These are phyloP conservation scores for Aureobasidium namibiae DNA, from an alignment of 2,329 filamentous ascomycete genomes.

Conservation along the genomic window DNA sequence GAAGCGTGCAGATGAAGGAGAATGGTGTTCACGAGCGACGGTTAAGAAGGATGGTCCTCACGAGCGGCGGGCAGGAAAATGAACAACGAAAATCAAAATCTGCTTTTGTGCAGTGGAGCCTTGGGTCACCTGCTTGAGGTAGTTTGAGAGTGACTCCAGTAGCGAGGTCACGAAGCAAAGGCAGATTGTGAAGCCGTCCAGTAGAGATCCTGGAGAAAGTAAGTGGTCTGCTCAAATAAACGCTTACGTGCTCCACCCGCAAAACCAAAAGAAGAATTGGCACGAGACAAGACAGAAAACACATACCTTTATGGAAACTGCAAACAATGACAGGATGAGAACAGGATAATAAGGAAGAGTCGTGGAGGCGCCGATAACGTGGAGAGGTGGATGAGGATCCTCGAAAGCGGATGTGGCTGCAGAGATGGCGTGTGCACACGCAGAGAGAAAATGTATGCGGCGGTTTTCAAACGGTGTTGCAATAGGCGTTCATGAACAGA, in stretches of 20 bases:
- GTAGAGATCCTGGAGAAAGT: constrained; percentile 10
- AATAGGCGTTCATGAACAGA: constrained; percentile 8
- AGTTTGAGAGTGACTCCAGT: constrained; percentile 6
- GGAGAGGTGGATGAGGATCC: constrained; percentile 40
- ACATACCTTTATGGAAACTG: constrained; percentile 4
- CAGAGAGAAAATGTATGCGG: constrained; percentile 6
- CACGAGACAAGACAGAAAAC: not conserved
- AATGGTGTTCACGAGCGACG: constrained; percentile 2
- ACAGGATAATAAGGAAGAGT: not conserved
- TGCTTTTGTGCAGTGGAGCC: constrained; percentile 3
- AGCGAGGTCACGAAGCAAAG: constrained; percentile 7
- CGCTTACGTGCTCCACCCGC: constrained; percentile 5
- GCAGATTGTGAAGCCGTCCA: constrained; percentile 8
- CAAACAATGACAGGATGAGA: not conserved
- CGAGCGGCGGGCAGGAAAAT: not conserved
- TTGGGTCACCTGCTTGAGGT: constrained; percentile 8
- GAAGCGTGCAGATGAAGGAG: constrained; percentile 10
- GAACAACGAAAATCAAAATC: not conserved
- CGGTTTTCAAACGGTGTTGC: constrained; percentile 6
- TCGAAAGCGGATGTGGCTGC: constrained; percentile 67
- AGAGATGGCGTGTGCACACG: constrained; percentile 56
- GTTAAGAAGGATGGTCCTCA: not conserved
- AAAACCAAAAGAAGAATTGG: not conserved
- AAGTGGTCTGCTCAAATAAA: constrained; percentile 2
- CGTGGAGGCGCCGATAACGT: constrained; percentile 9